phyloP scores from a whole-genome alignment of 1,284 basidiomycete species.

The Puccinia novopanici region DNA sequence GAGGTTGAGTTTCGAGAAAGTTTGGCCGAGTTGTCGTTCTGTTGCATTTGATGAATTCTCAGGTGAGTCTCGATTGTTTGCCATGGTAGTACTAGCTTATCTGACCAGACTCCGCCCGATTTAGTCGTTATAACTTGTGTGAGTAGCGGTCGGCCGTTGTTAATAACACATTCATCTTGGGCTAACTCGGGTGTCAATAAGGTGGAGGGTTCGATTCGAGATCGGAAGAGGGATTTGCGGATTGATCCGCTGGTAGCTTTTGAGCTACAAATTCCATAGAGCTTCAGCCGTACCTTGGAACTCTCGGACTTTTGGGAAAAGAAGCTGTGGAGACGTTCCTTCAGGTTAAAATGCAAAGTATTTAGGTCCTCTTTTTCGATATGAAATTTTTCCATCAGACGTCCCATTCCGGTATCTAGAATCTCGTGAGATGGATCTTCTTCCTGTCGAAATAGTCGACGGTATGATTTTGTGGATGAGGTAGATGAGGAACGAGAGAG shows the following conservation, averaged over 20 bases:
- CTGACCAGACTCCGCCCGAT: conserved; percentile 38
- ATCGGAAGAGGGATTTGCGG: conserved; percentile 6
- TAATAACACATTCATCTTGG: conserved; percentile 17
- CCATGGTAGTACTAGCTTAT: conserved; percentile 39
- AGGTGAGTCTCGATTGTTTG: conserved; percentile 44
- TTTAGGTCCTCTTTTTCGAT: conserved; percentile 12
- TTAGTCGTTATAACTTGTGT: conserved; percentile 42
- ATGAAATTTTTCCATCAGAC: conserved; percentile 6
- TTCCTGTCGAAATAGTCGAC: neutral
- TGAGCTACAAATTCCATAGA: conserved; percentile 43
- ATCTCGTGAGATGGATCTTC: neutral
- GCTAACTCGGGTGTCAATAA: neutral
- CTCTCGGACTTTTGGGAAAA: conserved; percentile 35
- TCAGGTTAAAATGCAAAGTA: conserved; percentile 28
- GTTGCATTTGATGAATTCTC: conserved; percentile 8
- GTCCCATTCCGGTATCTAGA: neutral
- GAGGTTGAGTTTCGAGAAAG: neutral
- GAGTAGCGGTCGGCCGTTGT: conserved; percentile 32
- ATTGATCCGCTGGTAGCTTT: neutral
- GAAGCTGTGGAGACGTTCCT: conserved; percentile 38
- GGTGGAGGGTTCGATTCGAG: neutral
- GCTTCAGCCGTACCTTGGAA: conserved; percentile 22
- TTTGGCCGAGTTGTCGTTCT: neutral
- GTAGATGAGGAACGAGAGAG: conserved; percentile 1
- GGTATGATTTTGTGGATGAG: conserved; percentile 5